Percentiles rank a stretch among this genome's conserved stretches.
Evolutionary conservation across 2,329 filamentous ascomycete species (phyloP).

Genomic region (Monilinia vaccinii-corymbosi): DNA sequence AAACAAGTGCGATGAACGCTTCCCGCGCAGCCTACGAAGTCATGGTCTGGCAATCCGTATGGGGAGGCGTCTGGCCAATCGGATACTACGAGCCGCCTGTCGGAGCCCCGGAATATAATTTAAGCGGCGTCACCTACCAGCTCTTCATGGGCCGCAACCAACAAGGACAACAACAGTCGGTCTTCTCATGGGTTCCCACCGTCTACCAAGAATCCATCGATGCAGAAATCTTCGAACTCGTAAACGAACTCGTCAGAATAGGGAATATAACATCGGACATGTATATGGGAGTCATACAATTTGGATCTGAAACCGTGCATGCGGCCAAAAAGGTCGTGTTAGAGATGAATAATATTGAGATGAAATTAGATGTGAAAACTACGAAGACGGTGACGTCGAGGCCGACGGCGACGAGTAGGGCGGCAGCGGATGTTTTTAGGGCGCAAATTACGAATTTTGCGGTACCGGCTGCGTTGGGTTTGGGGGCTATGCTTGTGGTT

Average conservation of each 20-base stretch:
- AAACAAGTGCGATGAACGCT: background rate
- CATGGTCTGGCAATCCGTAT: conserved; percentile 9
- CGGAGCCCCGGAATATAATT: background rate
- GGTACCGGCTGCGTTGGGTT: conserved; percentile 3
- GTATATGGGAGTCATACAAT: conserved; percentile 4
- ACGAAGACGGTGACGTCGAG: background rate
- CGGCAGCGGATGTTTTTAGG: background rate
- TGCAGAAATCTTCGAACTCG: background rate
- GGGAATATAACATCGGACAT: background rate
- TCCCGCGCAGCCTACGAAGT: conserved; percentile 1
- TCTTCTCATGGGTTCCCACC: background rate
- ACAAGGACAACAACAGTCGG: conserved; percentile 2
- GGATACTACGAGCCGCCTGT: background rate
- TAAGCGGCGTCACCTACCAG: background rate
- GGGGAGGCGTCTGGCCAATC: conserved; percentile 8
- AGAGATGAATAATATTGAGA: background rate
- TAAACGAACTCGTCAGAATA: background rate
- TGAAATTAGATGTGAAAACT: background rate
- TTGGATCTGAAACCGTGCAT: conserved; percentile 2
- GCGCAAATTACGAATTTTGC: conserved; percentile 10
- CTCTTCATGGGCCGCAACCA: background rate
- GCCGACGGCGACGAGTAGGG: background rate
- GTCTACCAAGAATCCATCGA: conserved; percentile 1
- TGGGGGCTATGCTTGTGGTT: background rate
- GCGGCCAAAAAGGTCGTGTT: background rate